Percentiles rank a stretch among this genome's conserved stretches.
phyloP scores from a whole-genome alignment of 2,329 filamentous ascomycete species.

The Talaromyces sp. region DNA sequence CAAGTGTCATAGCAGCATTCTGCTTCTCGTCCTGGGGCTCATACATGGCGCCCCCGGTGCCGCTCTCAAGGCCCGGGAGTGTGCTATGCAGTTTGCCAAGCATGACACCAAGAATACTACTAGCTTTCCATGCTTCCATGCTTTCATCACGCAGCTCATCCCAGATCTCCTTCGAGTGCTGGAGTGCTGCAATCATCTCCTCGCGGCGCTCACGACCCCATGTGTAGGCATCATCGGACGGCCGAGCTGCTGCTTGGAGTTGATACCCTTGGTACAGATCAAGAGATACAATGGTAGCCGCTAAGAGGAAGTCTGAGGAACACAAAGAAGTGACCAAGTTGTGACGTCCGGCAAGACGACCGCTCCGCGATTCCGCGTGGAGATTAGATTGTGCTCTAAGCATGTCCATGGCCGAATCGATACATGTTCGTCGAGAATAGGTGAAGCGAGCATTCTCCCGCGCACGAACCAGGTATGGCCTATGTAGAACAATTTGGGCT shows the following conservation, averaged over 20 bases:
- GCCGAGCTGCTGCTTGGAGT: constrained; percentile 34
- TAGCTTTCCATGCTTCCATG: constrained; percentile 89
- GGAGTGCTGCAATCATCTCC: constrained; percentile 76
- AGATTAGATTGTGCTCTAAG: constrained; percentile 76
- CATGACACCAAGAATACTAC: constrained; percentile 79
- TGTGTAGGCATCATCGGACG: constrained; percentile 46
- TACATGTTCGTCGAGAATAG: constrained; percentile 79
- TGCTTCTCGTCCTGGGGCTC: constrained; percentile 59
- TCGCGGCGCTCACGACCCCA: constrained; percentile 57
- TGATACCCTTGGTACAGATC: constrained; percentile 70
- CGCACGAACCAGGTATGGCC: constrained; percentile 80
- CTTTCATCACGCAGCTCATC: constrained; percentile 73
- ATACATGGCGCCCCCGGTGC: constrained; percentile 28
- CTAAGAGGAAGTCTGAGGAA: constrained; percentile 82
- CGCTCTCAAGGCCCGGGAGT: constrained; percentile 28
- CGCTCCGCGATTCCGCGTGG: constrained; percentile 71
- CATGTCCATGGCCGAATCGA: constrained; percentile 83
- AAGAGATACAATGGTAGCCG: constrained; percentile 79
- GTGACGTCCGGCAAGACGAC: constrained; percentile 71
- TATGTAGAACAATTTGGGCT: constrained; percentile 83
- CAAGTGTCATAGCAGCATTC: constrained; percentile 71
- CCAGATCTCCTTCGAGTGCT: constrained; percentile 78
- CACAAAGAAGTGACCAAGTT: constrained; percentile 80
- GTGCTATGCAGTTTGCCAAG: constrained; percentile 68
- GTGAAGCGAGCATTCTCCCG: constrained; percentile 78